A percentile compares a stretch with the other conserved stretches of the same genome.
Evolutionary conservation across 345 rosid species (phyloP).

Genomic region (Brassica napus): DNA sequence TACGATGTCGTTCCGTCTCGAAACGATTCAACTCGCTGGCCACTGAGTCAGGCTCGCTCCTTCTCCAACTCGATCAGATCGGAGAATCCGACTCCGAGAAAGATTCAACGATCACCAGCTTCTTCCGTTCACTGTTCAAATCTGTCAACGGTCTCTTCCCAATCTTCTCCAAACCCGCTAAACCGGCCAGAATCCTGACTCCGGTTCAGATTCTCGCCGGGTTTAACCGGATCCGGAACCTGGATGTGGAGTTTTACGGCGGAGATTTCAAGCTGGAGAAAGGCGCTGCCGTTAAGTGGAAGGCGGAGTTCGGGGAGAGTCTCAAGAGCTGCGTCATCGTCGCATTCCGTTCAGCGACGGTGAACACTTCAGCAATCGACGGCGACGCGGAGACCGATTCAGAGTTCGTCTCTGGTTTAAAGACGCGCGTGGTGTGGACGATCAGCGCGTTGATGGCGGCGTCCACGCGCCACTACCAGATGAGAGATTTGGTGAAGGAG

Average conservation of each 20-base stretch:
- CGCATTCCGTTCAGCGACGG: slow-evolving; percentile 39
- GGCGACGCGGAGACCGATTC: slow-evolving; percentile 31
- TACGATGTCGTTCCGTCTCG: slow-evolving; percentile 41
- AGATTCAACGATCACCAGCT: slow-evolving; percentile 28
- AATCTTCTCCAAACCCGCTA: slow-evolving; percentile 8
- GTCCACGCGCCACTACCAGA: slow-evolving; percentile 33
- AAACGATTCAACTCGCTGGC: slow-evolving; percentile 39
- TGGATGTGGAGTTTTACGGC: slow-evolving; percentile 36
- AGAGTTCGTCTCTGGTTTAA: slow-evolving; percentile 36
- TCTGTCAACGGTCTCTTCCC: slow-evolving; percentile 28
- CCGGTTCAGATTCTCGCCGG: slow-evolving; percentile 39
- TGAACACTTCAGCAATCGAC: slow-evolving; percentile 20
- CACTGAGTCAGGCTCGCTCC: slow-evolving; percentile 38
- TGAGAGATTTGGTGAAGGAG: slow-evolving; percentile 39
- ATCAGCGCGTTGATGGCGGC: slow-evolving; percentile 42
- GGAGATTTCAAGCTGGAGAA: slow-evolving; percentile 38
- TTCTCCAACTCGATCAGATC: slow-evolving; percentile 39
- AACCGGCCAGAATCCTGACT: slow-evolving; percentile 2
- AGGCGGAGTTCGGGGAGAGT: slow-evolving; percentile 33
- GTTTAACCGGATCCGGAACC: slow-evolving; percentile 38
- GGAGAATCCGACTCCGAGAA: slow-evolving; percentile 31
- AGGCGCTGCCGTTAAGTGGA: slow-evolving; percentile 41
- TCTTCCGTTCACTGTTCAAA: slow-evolving; percentile 36
- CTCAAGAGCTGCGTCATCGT: slow-evolving; percentile 40
- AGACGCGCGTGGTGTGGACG: slow-evolving; percentile 45